phyloP scores from a whole-genome alignment of 192 early-diverging fungal species.

The Backusella macrospora region DNA sequence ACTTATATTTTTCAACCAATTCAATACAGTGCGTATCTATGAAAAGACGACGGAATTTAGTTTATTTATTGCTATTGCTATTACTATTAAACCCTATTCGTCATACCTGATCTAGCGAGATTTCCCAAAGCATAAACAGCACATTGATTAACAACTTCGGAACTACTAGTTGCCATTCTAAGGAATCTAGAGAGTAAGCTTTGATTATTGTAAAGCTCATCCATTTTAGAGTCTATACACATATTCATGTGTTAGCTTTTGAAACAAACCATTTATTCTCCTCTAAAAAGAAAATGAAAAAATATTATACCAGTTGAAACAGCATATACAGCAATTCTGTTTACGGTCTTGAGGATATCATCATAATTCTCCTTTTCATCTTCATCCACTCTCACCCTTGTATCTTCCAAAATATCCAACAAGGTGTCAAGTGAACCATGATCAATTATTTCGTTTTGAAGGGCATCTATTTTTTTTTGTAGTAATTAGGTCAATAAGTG shows the following conservation, averaged over 20 bases:
- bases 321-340: conserved; percentile 49
- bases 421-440: conserved; percentile 38
- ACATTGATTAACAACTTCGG: conserved; percentile 35
- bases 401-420: conserved; percentile 49
- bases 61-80: background rate
- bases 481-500: background rate
- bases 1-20: conserved; percentile 58
- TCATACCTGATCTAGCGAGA: conserved; percentile 63
- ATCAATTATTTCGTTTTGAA: conserved; percentile 44
- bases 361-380: conserved; percentile 54
- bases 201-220: conserved; percentile 49
- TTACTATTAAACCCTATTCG: background rate
- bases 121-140: conserved; percentile 72
- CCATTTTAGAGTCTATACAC: conserved; percentile 48
- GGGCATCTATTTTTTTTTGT: conserved; percentile 31
- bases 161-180: conserved; percentile 40
- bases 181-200: conserved; percentile 47
- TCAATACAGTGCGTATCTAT: conserved; percentile 64
- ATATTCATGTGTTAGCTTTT: conserved; percentile 15
- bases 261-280: background rate
- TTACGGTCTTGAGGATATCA: conserved; percentile 43
- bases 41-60: background rate
- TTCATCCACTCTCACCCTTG: conserved; percentile 44
- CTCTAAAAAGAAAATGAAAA: background rate
- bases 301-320: conserved; percentile 47